These are phyloP conservation scores for Trichothecium sympodiale DNA, from an alignment of 2,329 filamentous ascomycete genomes.

Conservation along the genomic window DNA sequence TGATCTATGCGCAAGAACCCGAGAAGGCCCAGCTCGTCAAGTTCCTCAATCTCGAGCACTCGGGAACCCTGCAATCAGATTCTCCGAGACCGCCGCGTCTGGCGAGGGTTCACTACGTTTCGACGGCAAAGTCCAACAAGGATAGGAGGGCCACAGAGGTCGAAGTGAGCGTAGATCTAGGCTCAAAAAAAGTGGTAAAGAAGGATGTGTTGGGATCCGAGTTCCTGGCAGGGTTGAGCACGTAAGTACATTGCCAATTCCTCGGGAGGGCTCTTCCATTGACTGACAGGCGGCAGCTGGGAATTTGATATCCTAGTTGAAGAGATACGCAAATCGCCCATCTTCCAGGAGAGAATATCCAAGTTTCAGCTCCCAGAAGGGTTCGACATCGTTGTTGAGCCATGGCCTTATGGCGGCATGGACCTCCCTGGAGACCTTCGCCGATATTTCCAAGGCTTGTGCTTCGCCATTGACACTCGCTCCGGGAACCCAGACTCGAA, in stretches of 20 bases:
- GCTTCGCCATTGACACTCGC: constrained; percentile 18
- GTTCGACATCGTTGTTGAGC: constrained; percentile 20
- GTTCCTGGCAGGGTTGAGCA: constrained; percentile 17
- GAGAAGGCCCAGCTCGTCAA: constrained; percentile 32
- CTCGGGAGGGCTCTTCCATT: too few species aligned
- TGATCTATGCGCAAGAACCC: constrained; percentile 39
- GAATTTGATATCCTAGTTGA: constrained; percentile 24
- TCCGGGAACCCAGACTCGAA: constrained; percentile 36
- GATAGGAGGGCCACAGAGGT: neutral
- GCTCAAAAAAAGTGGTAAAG: constrained; percentile 10
- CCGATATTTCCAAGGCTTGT: constrained; percentile 21
- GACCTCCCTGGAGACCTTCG: constrained; percentile 17
- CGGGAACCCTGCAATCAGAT: constrained; percentile 15
- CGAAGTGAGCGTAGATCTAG: constrained; percentile 24
- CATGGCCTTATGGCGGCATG: constrained; percentile 21
- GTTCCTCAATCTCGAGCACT: constrained; percentile 34
- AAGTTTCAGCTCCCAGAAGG: constrained; percentile 15
- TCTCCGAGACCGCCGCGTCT: constrained; percentile 20
- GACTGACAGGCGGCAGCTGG: constrained; percentile 9
- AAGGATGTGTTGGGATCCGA: constrained; percentile 16
- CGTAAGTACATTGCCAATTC: too few species aligned
- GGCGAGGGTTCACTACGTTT: constrained; percentile 30
- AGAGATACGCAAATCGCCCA: constrained; percentile 14
- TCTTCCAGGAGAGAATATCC: constrained; percentile 19
- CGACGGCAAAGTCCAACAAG: neutral